A percentile compares a stretch with the other conserved stretches of the same genome.
Evolutionary conservation across 192 early-diverging fungal species (phyloP).

Genomic region (Rhizoclosmatium globosum): DNA sequence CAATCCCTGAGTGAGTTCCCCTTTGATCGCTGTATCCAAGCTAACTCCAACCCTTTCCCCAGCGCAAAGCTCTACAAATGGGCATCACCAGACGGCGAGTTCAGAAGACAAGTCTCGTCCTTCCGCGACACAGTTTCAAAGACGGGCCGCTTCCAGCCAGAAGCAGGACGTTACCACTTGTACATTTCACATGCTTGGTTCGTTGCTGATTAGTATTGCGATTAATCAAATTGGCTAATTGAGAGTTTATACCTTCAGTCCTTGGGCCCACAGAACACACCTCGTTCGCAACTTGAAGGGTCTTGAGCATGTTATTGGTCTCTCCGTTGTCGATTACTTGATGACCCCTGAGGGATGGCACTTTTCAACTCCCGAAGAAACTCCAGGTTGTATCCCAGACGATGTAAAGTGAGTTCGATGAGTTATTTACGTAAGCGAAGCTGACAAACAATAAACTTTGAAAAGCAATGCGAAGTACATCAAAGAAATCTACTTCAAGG

Average conservation of each 20-base stretch:
- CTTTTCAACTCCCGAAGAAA: constrained; percentile 74
- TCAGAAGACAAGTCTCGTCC: constrained; percentile 65
- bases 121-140: constrained; percentile 46
- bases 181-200: constrained; percentile 61
- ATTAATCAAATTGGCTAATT: constrained; percentile 47
- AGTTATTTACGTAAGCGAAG: neutral
- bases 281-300: constrained; percentile 93
- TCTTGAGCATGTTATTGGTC: constrained; percentile 79
- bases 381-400: constrained; percentile 81
- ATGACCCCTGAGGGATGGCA: constrained; percentile 85
- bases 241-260: constrained; percentile 44
- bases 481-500: constrained; percentile 92
- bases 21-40: too few species aligned
- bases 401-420: constrained; percentile 58
- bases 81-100: constrained; percentile 79
- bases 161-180: constrained; percentile 82
- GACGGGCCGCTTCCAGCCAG: constrained; percentile 68
- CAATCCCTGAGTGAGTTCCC: too few species aligned
- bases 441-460: neutral
- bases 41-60: too few species aligned
- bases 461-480: constrained; percentile 69
- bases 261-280: constrained; percentile 88
- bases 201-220: constrained; percentile 67
- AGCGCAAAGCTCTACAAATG: constrained; percentile 29
- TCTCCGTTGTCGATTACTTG: constrained; percentile 88